A percentile compares a stretch with the other conserved stretches of the same genome.
Evolutionary conservation across 208 protist genomes (phyloP).

Genomic region (Leishmania turanica): DNA sequence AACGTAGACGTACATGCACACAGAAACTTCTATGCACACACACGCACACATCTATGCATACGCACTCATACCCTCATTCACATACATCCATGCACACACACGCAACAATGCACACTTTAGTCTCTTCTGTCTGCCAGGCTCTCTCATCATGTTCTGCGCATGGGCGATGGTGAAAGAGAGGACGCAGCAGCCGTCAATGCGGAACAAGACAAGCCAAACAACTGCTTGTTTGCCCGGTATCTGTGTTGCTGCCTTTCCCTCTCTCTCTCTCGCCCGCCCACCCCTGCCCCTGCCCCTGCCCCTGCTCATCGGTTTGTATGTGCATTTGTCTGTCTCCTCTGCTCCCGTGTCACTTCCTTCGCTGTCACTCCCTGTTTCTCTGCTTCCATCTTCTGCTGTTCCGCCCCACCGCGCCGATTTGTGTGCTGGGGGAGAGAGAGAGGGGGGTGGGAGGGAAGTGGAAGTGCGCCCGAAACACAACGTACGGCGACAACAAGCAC

Average conservation of each 20-base stretch:
- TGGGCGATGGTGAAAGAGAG: constrained; percentile 3
- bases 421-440: neutral
- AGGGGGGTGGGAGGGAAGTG: too few relatives aligned
- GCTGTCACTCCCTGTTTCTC: neutral
- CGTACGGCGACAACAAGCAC: neutral
- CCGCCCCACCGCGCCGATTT: neutral
- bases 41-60: neutral
- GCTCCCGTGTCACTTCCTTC: neutral
- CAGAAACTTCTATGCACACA: neutral
- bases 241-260: neutral
- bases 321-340: neutral
- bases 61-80: neutral
- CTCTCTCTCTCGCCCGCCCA: too few relatives aligned
- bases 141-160: neutral
- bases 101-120: neutral
- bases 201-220: constrained; percentile 2
- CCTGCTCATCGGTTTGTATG: neutral
- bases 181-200: neutral
- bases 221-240: neutral
- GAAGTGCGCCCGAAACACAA: neutral
- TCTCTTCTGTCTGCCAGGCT: neutral
- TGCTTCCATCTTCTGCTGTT: neutral
- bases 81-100: neutral
- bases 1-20: neutral
- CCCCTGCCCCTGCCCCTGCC: too few relatives aligned